Evolutionary conservation across 768 basidiomycete species (phyloP).

Genomic region (Suillus lakei): DNA sequence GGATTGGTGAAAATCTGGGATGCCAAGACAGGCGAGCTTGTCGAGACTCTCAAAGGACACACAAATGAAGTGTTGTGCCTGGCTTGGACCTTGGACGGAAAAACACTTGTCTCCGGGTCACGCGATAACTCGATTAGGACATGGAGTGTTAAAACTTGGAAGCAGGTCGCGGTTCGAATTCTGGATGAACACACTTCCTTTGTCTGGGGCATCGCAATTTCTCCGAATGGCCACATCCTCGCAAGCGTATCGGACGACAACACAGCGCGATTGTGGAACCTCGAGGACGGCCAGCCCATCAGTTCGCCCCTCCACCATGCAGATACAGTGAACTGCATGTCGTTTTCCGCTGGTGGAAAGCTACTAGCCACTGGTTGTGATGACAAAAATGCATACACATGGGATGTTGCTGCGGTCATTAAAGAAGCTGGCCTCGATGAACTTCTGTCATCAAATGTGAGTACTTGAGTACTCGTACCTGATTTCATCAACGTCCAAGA

Average conservation of each 20-base stretch:
- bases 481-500: too few relatives aligned
- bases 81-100: not conserved
- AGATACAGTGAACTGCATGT: not conserved
- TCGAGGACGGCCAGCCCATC: not conserved
- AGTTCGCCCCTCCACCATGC: not conserved
- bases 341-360: slow-evolving; percentile 3
- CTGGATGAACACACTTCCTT: not conserved
- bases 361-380: not conserved
- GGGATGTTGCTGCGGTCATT: not conserved
- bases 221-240: slow-evolving; percentile 1
- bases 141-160: too few relatives aligned
- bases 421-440: not conserved
- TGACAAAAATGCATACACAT: not conserved
- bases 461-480: too few relatives aligned
- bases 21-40: not conserved
- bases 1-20: slow-evolving; percentile 2
- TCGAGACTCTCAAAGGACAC: slow-evolving; percentile 6
- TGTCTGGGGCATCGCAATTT: slow-evolving; percentile 12
- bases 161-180: too few relatives aligned
- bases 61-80: not conserved
- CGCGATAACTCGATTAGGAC: not conserved
- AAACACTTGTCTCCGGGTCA: slow-evolving; percentile 1
- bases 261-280: slow-evolving; percentile 5
- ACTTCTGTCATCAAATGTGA: not conserved
- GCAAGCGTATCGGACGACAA: slow-evolving; percentile 13